phyloP scores from a whole-genome alignment of 2,329 filamentous ascomycete species.

The Aspergillus sp. region DNA sequence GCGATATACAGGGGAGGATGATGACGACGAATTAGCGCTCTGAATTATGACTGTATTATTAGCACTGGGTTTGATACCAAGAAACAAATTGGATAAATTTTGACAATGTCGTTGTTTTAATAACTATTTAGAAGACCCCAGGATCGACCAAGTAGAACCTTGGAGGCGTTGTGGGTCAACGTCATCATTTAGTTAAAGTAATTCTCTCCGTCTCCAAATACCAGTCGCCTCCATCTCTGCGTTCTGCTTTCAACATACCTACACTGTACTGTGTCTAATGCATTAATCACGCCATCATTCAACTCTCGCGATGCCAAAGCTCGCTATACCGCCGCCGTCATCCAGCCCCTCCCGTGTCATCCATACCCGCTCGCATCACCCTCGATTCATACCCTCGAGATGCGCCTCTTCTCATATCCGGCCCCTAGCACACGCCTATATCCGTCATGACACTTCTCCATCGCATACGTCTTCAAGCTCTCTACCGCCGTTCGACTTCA shows the following conservation, averaged over 20 bases:
- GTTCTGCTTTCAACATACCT: not conserved
- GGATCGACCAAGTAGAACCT: not conserved
- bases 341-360: constrained; percentile 7
- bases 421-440: constrained; percentile 39
- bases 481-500: constrained; percentile 11
- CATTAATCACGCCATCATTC: not conserved
- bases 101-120: not conserved
- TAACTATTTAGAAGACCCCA: not conserved
- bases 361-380: constrained; percentile 9
- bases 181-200: not conserved
- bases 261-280: constrained; percentile 3
- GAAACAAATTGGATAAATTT: not conserved
- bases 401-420: constrained; percentile 26
- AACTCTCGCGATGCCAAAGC: constrained; percentile 15
- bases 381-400: constrained; percentile 7
- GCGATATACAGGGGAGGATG: constrained; percentile 61
- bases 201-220: not conserved
- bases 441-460: constrained; percentile 34
- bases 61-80: constrained; percentile 5
- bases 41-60: constrained; percentile 1
- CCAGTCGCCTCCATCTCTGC: not conserved
- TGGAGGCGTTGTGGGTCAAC: not conserved
- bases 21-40: constrained; percentile 47
- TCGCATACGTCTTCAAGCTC: constrained; percentile 14
- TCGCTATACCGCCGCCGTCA: constrained; percentile 2